Conservation (phyloP, 1,139 yeast genomes). For the Kurtzmaniella quercitrusa region DNA sequence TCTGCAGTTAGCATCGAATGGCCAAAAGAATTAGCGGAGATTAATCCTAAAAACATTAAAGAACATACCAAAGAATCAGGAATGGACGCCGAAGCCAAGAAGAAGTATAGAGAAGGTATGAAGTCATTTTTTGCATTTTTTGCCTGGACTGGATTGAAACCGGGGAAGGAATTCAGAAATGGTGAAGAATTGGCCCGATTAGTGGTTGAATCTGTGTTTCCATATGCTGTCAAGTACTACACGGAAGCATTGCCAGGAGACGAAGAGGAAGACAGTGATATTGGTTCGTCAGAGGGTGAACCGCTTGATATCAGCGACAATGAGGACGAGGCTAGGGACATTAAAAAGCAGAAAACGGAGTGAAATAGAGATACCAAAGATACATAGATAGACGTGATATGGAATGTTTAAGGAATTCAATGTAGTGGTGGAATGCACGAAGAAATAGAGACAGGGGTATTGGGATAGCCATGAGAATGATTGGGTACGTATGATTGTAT, state of each 20-base stretch:
- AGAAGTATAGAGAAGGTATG: conserved; percentile 63
- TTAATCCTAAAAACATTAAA: conserved; percentile 49
- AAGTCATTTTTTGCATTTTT: conserved; percentile 73
- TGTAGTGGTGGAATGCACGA: too few species aligned
- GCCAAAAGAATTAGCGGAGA: conserved; percentile 53
- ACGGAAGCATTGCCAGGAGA: conserved; percentile 61
- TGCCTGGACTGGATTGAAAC: conserved; percentile 68
- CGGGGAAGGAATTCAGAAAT: conserved; percentile 67
- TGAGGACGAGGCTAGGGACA: conserved; percentile 23
- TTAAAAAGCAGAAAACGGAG: conserved; percentile 6
- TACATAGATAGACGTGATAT: too few species aligned
- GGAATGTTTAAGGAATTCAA: too few species aligned
- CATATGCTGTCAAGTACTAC: conserved; percentile 69
- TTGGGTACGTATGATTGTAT: too few species aligned
- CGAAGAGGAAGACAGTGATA: conserved; percentile 49
- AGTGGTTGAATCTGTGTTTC: conserved; percentile 62
- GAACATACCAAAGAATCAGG: conserved; percentile 24
- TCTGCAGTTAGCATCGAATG: conserved; percentile 48
- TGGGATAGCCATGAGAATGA: too few species aligned
- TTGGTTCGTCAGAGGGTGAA: conserved; percentile 51
- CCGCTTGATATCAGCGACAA: conserved; percentile 52
- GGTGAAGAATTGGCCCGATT: conserved; percentile 69
- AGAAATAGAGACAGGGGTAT: too few species aligned
- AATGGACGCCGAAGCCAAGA: conserved; percentile 50
- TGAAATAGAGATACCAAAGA: not conserved